phyloP scores from a whole-genome alignment of 1,284 basidiomycete species.

The Ganoderma boninense region DNA sequence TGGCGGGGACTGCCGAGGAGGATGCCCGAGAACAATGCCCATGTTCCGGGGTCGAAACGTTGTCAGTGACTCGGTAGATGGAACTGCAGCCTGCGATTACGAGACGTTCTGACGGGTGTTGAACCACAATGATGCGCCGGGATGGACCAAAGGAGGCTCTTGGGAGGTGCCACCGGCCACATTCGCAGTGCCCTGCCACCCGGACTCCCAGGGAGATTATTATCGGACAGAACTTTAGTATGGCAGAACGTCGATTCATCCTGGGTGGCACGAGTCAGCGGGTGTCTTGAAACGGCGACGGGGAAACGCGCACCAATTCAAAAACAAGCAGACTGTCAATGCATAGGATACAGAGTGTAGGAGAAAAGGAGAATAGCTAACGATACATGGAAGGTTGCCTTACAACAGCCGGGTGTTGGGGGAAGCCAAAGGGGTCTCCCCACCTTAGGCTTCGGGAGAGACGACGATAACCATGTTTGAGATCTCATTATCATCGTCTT shows the following conservation, averaged over 20 bases:
- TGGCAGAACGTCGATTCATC: not conserved
- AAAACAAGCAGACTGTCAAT: not conserved
- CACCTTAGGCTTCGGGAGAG: not conserved
- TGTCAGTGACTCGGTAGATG: not conserved
- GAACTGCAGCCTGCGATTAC: not conserved
- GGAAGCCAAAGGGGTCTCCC: not conserved
- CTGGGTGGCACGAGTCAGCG: not conserved
- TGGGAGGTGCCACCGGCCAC: constrained; percentile 6
- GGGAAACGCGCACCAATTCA: not conserved
- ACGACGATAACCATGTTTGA: not conserved
- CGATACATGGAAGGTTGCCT: not conserved
- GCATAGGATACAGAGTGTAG: not conserved
- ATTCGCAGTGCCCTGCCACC: constrained; percentile 4
- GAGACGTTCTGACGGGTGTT: not conserved
- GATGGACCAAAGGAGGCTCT: not conserved
- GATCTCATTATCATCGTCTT: not conserved
- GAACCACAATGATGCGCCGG: constrained; percentile 6
- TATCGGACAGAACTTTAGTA: constrained; percentile 8
- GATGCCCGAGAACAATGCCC: not conserved
- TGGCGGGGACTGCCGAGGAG: not conserved
- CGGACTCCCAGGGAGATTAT: not conserved
- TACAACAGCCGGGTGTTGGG: not conserved
- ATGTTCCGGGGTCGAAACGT: not conserved
- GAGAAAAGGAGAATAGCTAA: not conserved
- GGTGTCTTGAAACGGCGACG: not conserved